Evolutionary conservation across 2,329 filamentous ascomycete species (phyloP).

Genomic region (Microdochium nivale): DNA sequence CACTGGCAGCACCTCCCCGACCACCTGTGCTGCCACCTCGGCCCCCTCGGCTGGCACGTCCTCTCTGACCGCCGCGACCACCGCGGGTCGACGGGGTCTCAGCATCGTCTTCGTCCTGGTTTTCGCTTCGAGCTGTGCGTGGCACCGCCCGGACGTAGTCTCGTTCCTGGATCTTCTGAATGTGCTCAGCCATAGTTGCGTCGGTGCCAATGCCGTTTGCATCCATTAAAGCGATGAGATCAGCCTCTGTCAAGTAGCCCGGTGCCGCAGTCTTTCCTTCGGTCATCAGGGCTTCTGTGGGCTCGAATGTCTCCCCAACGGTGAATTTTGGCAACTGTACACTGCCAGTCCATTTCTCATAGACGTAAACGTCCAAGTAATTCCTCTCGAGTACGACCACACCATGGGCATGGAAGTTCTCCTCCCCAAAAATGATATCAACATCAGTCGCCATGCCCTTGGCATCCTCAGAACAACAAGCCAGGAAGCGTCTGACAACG

Average conservation of each 20-base stretch:
- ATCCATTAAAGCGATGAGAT: slow-evolving; percentile 94
- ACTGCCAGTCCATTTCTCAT: slow-evolving; percentile 92
- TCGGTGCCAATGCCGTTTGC: slow-evolving; percentile 97
- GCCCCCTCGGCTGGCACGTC: slow-evolving; percentile 37
- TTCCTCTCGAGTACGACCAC: slow-evolving; percentile 81
- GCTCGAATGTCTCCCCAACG: slow-evolving; percentile 74
- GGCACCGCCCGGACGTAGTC: slow-evolving; percentile 69
- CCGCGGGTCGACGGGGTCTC: slow-evolving; percentile 26
- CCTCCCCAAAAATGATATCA: slow-evolving; percentile 74
- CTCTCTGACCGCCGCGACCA: slow-evolving; percentile 35
- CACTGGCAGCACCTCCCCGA: slow-evolving; percentile 25
- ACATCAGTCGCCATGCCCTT: slow-evolving; percentile 79
- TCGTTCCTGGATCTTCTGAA: slow-evolving; percentile 86
- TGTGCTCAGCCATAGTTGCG: slow-evolving; percentile 98
- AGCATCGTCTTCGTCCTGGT: slow-evolving; percentile 27
- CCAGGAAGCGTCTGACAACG: slow-evolving; percentile 81
- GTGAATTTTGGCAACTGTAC: slow-evolving; percentile 72
- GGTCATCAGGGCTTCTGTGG: slow-evolving; percentile 78
- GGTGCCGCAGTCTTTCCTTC: slow-evolving; percentile 87
- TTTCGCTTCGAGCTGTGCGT: slow-evolving; percentile 26
- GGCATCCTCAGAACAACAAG: slow-evolving; percentile 92
- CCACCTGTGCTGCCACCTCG: slow-evolving; percentile 33
- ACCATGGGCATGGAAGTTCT: slow-evolving; percentile 74
- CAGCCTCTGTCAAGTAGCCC: slow-evolving; percentile 84
- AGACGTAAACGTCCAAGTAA: slow-evolving; percentile 91